Evolutionary conservation across 179 eudicot species (phyloP).

Genomic region (Nepenthes alata): DNA sequence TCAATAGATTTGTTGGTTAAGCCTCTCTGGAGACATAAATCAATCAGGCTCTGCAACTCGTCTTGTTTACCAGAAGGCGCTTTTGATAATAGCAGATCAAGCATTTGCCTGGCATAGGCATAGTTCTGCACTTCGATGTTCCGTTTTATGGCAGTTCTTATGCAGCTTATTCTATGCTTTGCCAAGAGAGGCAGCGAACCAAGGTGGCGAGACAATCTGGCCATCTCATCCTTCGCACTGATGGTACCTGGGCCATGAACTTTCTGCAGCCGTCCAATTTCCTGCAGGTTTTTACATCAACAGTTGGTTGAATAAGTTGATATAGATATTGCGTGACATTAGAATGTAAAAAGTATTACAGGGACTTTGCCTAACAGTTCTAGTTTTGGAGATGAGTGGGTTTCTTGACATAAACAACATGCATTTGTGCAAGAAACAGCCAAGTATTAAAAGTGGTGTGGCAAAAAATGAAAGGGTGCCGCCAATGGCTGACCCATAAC

Average conservation of each 20-base stretch:
- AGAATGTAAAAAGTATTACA: no score
- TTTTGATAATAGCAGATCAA: slow-evolving; percentile 83
- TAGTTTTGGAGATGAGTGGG: no score
- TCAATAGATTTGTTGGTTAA: slow-evolving; percentile 82
- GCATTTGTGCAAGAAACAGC: no score
- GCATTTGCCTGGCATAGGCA: slow-evolving; percentile 87
- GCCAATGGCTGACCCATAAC: no score
- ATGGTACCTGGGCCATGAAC: slow-evolving; percentile 87
- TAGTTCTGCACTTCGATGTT: slow-evolving; percentile 95
- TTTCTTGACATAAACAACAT: no score
- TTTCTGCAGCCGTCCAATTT: slow-evolving; percentile 80
- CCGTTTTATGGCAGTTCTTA: slow-evolving; percentile 87
- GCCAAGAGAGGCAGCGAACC: slow-evolving; percentile 95
- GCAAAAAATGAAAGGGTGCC: no score
- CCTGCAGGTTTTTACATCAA: slow-evolving; percentile 26
- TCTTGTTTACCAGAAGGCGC: slow-evolving; percentile 97
- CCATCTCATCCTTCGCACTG: slow-evolving; percentile 98
- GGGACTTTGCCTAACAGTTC: no score
- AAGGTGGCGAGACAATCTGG: slow-evolving; percentile 80
- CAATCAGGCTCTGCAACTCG: slow-evolving; percentile 81
- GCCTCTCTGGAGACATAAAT: slow-evolving; percentile 83
- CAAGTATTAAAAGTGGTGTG: no score
- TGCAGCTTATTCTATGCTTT: slow-evolving; percentile 89
- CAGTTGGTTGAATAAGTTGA: neutral
- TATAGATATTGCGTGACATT: neutral